phyloP scores from a whole-genome alignment of 768 basidiomycete species.

The Cystofilobasidium ferigula region DNA sequence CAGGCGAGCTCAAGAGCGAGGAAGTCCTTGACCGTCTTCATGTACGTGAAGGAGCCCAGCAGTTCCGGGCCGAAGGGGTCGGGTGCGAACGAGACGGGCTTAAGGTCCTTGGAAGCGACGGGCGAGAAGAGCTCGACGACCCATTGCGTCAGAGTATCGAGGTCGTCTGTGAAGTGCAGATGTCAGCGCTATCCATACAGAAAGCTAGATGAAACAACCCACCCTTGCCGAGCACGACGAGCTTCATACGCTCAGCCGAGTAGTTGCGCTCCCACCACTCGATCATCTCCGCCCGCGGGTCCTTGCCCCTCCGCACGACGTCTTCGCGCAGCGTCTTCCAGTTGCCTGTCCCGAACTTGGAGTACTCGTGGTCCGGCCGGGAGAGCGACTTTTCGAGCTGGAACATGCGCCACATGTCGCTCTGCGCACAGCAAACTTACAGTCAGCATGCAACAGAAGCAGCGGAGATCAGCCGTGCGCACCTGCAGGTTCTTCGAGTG shows the following conservation, averaged over 20 bases:
- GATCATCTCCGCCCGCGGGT: constrained; percentile 43
- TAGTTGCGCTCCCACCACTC: constrained; percentile 80
- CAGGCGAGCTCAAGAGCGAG: constrained; percentile 64
- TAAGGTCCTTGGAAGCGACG: constrained; percentile 51
- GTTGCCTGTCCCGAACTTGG: constrained; percentile 84
- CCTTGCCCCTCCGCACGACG: constrained; percentile 36
- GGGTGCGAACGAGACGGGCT: constrained; percentile 28
- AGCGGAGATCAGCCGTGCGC: constrained; percentile 35
- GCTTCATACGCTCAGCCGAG: constrained; percentile 72
- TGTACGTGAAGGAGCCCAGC: constrained; percentile 40
- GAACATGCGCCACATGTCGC: constrained; percentile 53
- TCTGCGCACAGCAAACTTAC: constrained; percentile 47
- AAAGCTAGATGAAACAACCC: not conserved
- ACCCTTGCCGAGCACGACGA: constrained; percentile 72
- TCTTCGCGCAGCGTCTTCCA: constrained; percentile 40
- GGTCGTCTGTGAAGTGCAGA: constrained; percentile 46
- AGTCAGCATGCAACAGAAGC: constrained; percentile 62
- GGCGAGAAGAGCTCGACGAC: constrained; percentile 61
- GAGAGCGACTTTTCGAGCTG: constrained; percentile 83
- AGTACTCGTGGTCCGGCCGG: constrained; percentile 68
- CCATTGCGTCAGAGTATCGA: constrained; percentile 58
- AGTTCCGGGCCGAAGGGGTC: constrained; percentile 29
- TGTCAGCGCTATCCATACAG: constrained; percentile 2
- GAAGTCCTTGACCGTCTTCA: constrained; percentile 81
- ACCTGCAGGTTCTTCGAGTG: constrained; percentile 75